Conservation (phyloP, 257 asterid genomes). For the Solanum infundibuliforme region DNA sequence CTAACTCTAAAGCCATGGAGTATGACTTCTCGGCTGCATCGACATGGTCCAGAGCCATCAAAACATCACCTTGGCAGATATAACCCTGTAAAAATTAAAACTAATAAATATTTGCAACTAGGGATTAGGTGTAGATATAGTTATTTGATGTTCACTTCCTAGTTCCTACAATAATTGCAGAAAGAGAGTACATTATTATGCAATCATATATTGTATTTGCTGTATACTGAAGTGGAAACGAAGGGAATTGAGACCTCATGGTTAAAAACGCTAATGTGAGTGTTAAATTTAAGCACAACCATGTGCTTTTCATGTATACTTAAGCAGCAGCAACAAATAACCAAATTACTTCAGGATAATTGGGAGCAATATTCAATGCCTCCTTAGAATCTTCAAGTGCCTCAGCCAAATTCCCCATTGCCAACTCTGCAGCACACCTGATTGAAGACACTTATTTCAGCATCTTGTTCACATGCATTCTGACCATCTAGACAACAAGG, state of each 20-base stretch:
- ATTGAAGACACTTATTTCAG: conserved; percentile 6
- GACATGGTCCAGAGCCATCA: conserved; percentile 49
- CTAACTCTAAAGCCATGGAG: conserved; percentile 52
- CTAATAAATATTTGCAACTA: background rate
- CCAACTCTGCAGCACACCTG: conserved; percentile 65
- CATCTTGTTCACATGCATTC: conserved; percentile 2
- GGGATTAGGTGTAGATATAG: background rate
- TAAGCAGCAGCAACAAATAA: background rate
- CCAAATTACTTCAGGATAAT: conserved; percentile 45
- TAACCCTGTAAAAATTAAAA: conserved; percentile 40
- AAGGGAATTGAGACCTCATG: background rate
- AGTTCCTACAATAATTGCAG: background rate
- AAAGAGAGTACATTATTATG: background rate
- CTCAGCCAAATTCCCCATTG: conserved; percentile 42
- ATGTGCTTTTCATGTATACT: background rate
- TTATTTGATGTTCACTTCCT: background rate
- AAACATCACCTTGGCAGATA: conserved; percentile 72
- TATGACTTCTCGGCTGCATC: conserved; percentile 61
- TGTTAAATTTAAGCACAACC: background rate
- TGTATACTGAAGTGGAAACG: background rate
- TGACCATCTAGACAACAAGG: background rate
- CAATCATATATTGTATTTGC: background rate
- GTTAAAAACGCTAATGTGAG: background rate
- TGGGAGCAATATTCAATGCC: conserved; percentile 52
- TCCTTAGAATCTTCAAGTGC: conserved; percentile 74